Evolutionary conservation across 257 asterid genomes (phyloP), one percentile per base, ranked within the genome.

Genomic region (Plantago elongata): DNA sequence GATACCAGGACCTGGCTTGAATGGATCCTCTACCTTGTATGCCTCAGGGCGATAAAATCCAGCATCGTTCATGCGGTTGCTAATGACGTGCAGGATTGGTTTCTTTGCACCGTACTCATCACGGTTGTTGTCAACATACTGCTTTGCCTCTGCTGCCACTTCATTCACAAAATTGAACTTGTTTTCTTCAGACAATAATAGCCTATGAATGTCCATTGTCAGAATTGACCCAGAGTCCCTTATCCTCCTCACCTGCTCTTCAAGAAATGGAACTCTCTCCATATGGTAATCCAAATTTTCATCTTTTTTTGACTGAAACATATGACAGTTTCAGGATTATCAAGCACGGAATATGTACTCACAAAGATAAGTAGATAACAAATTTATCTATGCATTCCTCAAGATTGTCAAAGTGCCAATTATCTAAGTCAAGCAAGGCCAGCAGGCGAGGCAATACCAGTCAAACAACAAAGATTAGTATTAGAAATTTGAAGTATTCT

Each of bases 91-190:
- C 67, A 84, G 86, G 68, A 92, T 84, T 17, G 97, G 93, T 65
- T 92, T 92, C 77, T 92, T 92, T 0, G 79, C 70, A 46, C 99
- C 99, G 68, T 89, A 92, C 64, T 86, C 99, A 60, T 92, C 99
- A 8, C 96, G 82, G 68, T 92, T 89, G 72, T 76, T 89, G 76
- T 92, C 95, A 5, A 92, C 97, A 5, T 89, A 92, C 67, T 72
- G 75, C 69, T 78, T 89, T n/a, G 97, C 96, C 82, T 92, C 97
- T 52, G 90, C 96, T 6, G 99, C 99, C 10, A 92, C 82, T 67
- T 84, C 85, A 57, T 92, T 92, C 70, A 92, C 99, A 45, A 89
- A 92, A 47, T 75, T 84, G 27, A 78, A 92, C 29, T 90, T 78
- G 77, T 92, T 92, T 51, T 92, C 96, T 78, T 88, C 96, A 0